phyloP scores from a whole-genome alignment of 352 stramenopile species.

The Globisporangium yorkense region DNA sequence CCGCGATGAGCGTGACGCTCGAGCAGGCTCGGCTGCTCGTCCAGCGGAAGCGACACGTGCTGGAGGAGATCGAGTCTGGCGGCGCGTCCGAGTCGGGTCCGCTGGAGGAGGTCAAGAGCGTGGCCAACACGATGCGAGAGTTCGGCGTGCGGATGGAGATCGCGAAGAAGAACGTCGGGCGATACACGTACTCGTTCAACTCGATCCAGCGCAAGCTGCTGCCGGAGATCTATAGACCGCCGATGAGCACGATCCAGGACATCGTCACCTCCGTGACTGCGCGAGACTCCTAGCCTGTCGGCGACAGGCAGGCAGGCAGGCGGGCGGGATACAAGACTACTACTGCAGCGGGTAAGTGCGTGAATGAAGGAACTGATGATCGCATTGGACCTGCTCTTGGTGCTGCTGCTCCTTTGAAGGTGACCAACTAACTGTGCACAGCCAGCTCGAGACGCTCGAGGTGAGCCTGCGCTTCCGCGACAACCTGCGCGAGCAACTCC shows the following conservation, averaged over 20 bases:
- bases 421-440: not conserved
- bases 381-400: not conserved
- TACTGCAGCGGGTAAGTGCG: not conserved
- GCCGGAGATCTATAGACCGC: constrained; percentile 89
- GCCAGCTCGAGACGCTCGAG: constrained; percentile 1
- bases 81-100: constrained; percentile 37
- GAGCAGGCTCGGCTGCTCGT: constrained; percentile 91
- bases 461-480: not conserved
- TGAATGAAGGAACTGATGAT: not conserved
- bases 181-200: constrained; percentile 97
- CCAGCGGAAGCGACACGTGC: constrained; percentile 63
- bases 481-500: constrained; percentile 4
- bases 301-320: not conserved
- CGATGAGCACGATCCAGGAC: constrained; percentile 87
- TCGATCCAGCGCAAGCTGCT: constrained; percentile 94
- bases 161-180: constrained; percentile 96
- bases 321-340: not conserved
- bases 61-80: constrained; percentile 63
- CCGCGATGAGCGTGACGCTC: constrained; percentile 95
- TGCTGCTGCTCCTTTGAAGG: too few species aligned
- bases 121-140: constrained; percentile 86
- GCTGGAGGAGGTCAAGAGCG: constrained; percentile 72
- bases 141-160: constrained; percentile 94
- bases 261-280: constrained; percentile 89
- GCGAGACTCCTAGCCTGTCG: constrained; percentile 58